These are phyloP conservation scores for Paramecium biaurelia DNA, from an alignment of 73 alveolate genomes.

Conservation along the genomic window DNA sequence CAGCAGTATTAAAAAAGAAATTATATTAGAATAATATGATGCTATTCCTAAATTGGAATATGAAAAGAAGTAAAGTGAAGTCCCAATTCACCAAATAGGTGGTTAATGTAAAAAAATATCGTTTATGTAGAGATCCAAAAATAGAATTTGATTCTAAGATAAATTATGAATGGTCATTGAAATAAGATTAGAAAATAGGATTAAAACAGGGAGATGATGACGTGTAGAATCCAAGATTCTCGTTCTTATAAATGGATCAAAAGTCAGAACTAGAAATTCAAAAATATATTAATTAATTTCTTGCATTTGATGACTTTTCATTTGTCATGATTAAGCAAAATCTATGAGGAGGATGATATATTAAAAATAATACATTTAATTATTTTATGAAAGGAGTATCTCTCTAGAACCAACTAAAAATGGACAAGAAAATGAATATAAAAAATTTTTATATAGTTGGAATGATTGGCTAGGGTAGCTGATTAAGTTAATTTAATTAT, in stretches of 20 bases:
- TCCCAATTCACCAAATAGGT: neutral
- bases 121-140: neutral
- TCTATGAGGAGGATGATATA: neutral
- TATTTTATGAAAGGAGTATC: neutral
- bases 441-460: neutral
- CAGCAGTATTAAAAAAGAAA: neutral
- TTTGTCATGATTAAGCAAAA: neutral
- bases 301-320: neutral
- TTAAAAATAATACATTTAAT: neutral
- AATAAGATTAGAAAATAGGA: neutral
- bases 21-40: neutral
- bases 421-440: neutral
- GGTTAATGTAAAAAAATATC: neutral
- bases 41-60: constrained; percentile 9
- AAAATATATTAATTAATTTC: neutral
- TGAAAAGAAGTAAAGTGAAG: neutral
- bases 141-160: neutral
- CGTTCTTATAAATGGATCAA: neutral
- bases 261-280: neutral
- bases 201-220: neutral
- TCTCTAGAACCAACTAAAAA: neutral
- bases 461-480: neutral
- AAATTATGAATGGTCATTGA: neutral
- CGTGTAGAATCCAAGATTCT: neutral
- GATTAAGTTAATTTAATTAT: neutral